These are phyloP conservation scores for Dunaliella sp. DNA, from an alignment of 139 green algal genomes.

Conservation along the genomic window DNA sequence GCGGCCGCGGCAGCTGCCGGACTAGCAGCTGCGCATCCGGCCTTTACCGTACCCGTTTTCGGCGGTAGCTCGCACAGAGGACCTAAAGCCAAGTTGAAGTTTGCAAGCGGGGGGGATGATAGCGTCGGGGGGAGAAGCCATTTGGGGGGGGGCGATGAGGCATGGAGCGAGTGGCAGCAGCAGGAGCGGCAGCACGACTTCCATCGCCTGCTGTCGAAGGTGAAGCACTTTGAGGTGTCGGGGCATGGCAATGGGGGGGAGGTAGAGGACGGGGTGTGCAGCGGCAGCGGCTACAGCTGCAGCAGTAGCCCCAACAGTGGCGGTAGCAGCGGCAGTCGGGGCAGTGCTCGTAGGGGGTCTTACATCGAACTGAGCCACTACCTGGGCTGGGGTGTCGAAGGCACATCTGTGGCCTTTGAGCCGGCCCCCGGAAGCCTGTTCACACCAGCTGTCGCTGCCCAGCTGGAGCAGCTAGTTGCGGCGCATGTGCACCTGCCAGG, in stretches of 20 bases:
- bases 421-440: not conserved
- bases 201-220: not conserved
- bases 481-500: not conserved
- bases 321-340: not conserved
- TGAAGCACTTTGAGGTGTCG: slow-evolving; percentile 3
- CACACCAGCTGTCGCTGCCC: not conserved
- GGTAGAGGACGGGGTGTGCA: not conserved
- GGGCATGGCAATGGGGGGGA: not conserved
- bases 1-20: not conserved
- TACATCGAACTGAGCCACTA: slow-evolving; percentile 1
- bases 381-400: not conserved
- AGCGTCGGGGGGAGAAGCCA: not conserved
- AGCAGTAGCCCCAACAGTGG: not conserved
- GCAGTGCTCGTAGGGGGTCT: not conserved
- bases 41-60: not conserved
- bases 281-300: not conserved
- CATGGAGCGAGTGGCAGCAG: no score
- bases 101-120: no score
- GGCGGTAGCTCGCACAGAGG: no score
- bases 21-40: not conserved
- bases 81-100: not conserved
- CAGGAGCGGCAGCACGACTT: not conserved
- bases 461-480: not conserved
- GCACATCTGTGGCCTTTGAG: not conserved
- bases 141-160: no score